phyloP scores from a whole-genome alignment of 371 early-diverging fungal genomes.

The Mortierella sp. region DNA sequence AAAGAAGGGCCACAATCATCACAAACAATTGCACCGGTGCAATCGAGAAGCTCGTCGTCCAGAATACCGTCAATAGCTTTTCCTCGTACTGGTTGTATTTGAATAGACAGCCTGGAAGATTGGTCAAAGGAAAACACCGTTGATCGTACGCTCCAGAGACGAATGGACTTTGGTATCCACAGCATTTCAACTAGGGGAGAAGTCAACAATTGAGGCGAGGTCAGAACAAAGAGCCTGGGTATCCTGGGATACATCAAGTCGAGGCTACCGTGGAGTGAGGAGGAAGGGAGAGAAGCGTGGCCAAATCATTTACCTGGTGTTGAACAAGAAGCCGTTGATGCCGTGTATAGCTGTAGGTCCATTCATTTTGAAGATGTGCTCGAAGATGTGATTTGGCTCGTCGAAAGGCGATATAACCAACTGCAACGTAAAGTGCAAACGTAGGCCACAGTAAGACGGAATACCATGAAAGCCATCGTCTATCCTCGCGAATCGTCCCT shows the following conservation, averaged over 20 bases:
- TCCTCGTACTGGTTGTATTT: constrained; percentile 59
- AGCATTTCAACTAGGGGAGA: constrained; percentile 26
- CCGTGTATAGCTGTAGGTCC: constrained; percentile 28
- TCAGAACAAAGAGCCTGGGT: neutral
- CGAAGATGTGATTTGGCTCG: constrained; percentile 28
- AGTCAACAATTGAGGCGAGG: neutral
- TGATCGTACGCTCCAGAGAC: constrained; percentile 14
- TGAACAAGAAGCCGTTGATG: constrained; percentile 38
- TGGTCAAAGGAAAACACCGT: constrained; percentile 61
- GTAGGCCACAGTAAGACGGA: constrained; percentile 60
- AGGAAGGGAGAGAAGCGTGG: too few relatives aligned
- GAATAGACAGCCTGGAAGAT: constrained; percentile 61
- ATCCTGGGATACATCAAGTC: neutral
- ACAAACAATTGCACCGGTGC: constrained; percentile 60
- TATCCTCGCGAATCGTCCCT: constrained; percentile 62
- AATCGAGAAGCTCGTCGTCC: constrained; percentile 56
- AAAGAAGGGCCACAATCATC: constrained; percentile 57
- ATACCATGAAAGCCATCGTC: constrained; percentile 55
- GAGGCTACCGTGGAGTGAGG: too few relatives aligned
- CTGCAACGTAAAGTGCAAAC: constrained; percentile 60
- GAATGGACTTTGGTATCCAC: constrained; percentile 23
- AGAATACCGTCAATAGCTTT: constrained; percentile 48
- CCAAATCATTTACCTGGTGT: constrained; percentile 11
- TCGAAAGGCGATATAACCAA: constrained; percentile 65
- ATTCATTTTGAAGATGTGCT: constrained; percentile 28